phyloP scores from a whole-genome alignment of 1,139 yeast genomes.

The Kodamaea derodonti region DNA sequence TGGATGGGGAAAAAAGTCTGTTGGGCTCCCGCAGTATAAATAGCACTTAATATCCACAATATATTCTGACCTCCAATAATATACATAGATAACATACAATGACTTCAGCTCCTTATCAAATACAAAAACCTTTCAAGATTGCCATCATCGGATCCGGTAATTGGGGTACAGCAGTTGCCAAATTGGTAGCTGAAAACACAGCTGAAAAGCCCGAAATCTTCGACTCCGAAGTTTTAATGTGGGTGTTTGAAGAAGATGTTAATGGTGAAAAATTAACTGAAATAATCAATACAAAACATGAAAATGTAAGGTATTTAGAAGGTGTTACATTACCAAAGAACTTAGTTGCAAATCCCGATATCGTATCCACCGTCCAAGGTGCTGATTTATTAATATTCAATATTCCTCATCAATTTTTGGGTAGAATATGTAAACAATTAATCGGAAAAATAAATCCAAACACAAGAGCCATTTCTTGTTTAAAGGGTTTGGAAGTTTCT shows the following conservation, averaged over 20 bases:
- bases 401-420: conserved; percentile 91
- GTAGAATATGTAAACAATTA: conserved; percentile 67
- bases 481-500: conserved; percentile 86
- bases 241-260: conserved; percentile 85
- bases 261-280: conserved; percentile 76
- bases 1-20: conserved; percentile 1
- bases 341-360: conserved; percentile 79
- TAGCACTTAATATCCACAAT: neutral
- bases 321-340: conserved; percentile 76
- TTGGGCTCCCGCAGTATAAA: conserved; percentile 1
- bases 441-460: conserved; percentile 65
- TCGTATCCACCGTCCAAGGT: conserved; percentile 64
- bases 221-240: conserved; percentile 72
- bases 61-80: neutral
- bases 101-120: conserved; percentile 35
- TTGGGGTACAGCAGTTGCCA: conserved; percentile 96
- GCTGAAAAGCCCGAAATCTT: conserved; percentile 66
- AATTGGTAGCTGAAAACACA: conserved; percentile 85
- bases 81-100: conserved; percentile 5
- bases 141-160: conserved; percentile 77
- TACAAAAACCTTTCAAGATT: conserved; percentile 45
- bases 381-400: conserved; percentile 86
- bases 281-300: conserved; percentile 80
- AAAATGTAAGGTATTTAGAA: conserved; percentile 86
- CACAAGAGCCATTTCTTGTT: conserved; percentile 85